Conservation (phyloP, 768 basidiomycete genomes). For the Xerocomus brunneocitrinus region DNA sequence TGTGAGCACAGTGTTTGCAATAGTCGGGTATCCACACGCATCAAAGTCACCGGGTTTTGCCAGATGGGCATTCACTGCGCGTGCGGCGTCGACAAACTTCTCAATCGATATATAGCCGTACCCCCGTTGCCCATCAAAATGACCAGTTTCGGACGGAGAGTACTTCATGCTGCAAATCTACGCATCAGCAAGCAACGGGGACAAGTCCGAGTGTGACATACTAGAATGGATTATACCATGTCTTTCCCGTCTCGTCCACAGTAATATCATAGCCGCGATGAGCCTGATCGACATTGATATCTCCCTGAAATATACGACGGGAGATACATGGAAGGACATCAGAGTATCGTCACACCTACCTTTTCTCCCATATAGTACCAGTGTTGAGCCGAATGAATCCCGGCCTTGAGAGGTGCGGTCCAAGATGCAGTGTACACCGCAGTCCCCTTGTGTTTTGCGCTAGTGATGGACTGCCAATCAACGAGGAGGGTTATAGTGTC, state of each 20-base stretch:
- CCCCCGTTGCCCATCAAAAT: constrained; percentile 92
- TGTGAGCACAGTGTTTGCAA: constrained; percentile 81
- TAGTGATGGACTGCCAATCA: constrained; percentile 84
- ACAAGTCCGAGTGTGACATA: constrained; percentile 37
- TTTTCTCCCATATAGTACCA: constrained; percentile 97
- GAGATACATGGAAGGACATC: not conserved
- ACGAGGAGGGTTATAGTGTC: constrained; percentile 94
- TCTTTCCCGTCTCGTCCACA: constrained; percentile 78
- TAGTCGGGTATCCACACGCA: constrained; percentile 76
- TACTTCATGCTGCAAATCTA: constrained; percentile 75
- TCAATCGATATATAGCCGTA: constrained; percentile 92
- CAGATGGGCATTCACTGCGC: constrained; percentile 68
- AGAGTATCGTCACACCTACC: constrained; percentile 34
- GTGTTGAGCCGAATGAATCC: constrained; percentile 87
- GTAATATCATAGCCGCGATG: constrained; percentile 92
- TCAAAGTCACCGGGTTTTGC: constrained; percentile 72
- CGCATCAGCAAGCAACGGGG: constrained; percentile 4
- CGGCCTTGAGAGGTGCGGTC: constrained; percentile 87
- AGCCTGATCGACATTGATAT: constrained; percentile 89
- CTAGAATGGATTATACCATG: constrained; percentile 91
- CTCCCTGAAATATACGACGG: constrained; percentile 51
- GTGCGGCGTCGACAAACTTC: constrained; percentile 84
- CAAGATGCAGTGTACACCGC: constrained; percentile 92
- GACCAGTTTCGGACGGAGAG: constrained; percentile 84
- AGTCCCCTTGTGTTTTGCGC: constrained; percentile 73